Percentiles rank a stretch among this genome's conserved stretches.
Conservation (phyloP, 495 filamentous ascomycete genomes). For the Hypoxylon fuscum region DNA sequence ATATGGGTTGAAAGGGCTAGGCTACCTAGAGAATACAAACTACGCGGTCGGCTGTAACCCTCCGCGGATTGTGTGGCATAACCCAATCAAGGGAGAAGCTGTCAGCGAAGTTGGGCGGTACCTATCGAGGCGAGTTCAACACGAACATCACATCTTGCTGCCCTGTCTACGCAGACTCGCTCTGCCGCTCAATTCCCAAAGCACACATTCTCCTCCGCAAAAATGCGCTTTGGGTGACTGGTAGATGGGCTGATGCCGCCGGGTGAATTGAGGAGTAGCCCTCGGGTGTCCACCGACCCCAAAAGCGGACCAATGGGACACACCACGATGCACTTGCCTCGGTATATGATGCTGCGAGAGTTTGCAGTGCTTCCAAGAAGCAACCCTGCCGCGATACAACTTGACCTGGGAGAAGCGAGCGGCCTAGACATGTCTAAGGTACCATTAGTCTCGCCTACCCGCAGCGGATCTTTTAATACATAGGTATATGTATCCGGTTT, state of each 20-base stretch:
- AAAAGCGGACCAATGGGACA: constrained; percentile 19
- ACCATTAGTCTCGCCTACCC: background rate
- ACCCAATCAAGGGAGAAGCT: too few species aligned
- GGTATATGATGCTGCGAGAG: constrained; percentile 31
- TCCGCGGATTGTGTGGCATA: too few species aligned
- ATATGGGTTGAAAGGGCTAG: too few species aligned
- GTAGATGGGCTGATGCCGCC: constrained; percentile 12
- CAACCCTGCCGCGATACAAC: constrained; percentile 12
- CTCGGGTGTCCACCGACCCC: background rate
- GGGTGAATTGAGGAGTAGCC: constrained; percentile 22
- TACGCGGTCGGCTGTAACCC: too few species aligned
- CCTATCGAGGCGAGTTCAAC: background rate
- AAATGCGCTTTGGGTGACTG: constrained; percentile 1
- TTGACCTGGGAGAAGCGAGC: background rate
- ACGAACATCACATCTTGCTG: background rate
- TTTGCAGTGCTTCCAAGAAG: constrained; percentile 9
- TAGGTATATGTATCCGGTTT: constrained; percentile 9
- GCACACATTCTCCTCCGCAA: background rate
- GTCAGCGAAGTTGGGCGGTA: background rate
- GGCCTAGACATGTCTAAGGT: background rate
- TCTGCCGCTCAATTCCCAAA: constrained; percentile 2
- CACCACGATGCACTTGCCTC: constrained; percentile 5
- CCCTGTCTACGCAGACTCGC: background rate
- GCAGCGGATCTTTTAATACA: background rate
- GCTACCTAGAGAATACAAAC: too few species aligned